These are phyloP conservation scores for Tolypocladium ophioglossoides DNA, from an alignment of 2,329 filamentous ascomycete species.

Conservation along the genomic window DNA sequence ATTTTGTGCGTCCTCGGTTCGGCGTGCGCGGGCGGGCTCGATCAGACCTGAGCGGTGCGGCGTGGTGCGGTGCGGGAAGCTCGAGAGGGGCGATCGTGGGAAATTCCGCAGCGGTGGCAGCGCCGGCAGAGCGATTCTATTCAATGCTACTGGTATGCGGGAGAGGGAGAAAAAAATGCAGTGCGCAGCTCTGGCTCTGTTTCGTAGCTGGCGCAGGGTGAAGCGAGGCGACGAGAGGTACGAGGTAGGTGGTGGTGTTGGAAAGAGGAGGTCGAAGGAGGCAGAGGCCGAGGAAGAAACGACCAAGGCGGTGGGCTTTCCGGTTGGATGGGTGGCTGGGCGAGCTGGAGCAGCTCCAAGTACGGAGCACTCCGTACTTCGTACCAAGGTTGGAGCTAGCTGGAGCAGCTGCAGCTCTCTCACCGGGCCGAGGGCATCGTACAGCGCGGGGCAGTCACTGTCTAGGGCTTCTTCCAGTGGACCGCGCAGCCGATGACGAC, in stretches of 20 bases:
- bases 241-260: neutral
- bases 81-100: neutral
- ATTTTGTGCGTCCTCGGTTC: slow-evolving; percentile 1
- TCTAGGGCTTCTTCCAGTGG: neutral
- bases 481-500: neutral
- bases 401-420: neutral
- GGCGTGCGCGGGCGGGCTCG: neutral
- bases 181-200: neutral
- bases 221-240: neutral
- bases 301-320: neutral
- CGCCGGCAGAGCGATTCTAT: neutral
- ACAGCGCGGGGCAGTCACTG: neutral
- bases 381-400: too few species aligned
- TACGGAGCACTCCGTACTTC: too few species aligned
- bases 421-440: neutral
- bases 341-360: neutral
- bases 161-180: neutral
- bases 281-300: neutral
- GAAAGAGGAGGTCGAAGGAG: neutral
- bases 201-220: neutral
- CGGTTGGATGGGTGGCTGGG: neutral
- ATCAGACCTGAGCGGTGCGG: neutral
- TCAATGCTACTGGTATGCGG: neutral
- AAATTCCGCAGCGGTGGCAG: neutral
- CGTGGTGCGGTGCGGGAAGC: neutral